Base-by-base conservation (phyloP, 2,329 filamentous ascomycete species). In the Aspergillus quadrilineatus region DNA sequence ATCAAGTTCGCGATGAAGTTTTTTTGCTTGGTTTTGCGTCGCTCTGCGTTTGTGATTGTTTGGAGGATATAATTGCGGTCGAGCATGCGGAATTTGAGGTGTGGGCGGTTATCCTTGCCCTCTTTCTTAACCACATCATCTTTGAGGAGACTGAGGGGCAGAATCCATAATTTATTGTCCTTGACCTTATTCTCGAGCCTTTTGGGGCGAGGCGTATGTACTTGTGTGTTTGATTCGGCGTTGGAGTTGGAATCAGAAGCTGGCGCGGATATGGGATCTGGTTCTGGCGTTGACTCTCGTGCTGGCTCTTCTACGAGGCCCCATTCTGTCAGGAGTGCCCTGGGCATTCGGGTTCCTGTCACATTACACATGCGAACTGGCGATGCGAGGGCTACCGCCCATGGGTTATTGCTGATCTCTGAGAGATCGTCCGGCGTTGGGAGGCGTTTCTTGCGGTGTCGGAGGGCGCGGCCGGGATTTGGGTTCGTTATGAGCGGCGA, bases 331-430 rank as follows among this genome's bases (percentile, higher is more conserved):
- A 77, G 46, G 0, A 76, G 58, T 0, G 60, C 67, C 6, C 59
- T 63, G 4, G 75, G 75, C 9, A 75, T 28, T n/a, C 75, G 63
- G 7, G 61, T 57, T 1, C 65, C 63, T 4, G 74, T 75, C 5
- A 67, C 45, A 3, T 57, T 29, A 57, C 75, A 77, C 60, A 68
- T 59, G 26, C 75, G 70, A 1, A 67, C 39, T 0, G 73, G 72
- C 2, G 72, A 73, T 15, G 73, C 72, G 10, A 77, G 67, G 17
- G 71, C 71, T 34, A 69, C 53, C 3, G 75, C 75, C 74, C 74
- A 77, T 17, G 74, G 73, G 43, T 77, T 77, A 14, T 67, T 63
- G 30, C 56, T 47, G n/a, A 77, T 62, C 4, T 67, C 60, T 12
- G 69, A 63, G 28, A 63, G 57, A 42, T 74, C 69, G 4, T 60